These are phyloP conservation scores for Fusarium agapanthi DNA, from an alignment of 2,329 filamentous ascomycete species.

Conservation along the genomic window DNA sequence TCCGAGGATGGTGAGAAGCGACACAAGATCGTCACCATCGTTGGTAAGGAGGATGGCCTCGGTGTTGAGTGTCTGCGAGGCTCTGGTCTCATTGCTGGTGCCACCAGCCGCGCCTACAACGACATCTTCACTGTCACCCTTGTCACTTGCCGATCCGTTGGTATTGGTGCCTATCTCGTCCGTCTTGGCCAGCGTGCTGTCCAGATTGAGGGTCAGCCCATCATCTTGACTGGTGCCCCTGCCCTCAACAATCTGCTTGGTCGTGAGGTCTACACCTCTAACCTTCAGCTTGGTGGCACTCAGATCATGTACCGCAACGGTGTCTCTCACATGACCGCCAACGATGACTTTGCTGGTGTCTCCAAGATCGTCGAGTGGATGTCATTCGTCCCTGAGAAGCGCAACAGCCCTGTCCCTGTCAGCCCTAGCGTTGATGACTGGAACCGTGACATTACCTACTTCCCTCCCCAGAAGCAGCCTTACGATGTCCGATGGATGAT, in stretches of 20 bases:
- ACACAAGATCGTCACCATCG: slow-evolving; percentile 91
- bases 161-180: slow-evolving; percentile 98
- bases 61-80: slow-evolving; percentile 97
- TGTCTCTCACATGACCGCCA: slow-evolving; percentile 98
- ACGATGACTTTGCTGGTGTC: slow-evolving; percentile 97
- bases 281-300: slow-evolving; percentile 98
- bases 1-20: slow-evolving; percentile 87
- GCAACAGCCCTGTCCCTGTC: slow-evolving; percentile 91
- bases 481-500: slow-evolving; percentile 98
- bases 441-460: slow-evolving; percentile 92
- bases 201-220: slow-evolving; percentile 98
- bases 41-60: slow-evolving; percentile 93
- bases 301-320: slow-evolving; percentile 99
- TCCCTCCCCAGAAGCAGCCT: slow-evolving; percentile 80
- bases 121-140: slow-evolving; percentile 99
- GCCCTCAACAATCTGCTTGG: slow-evolving; percentile 98
- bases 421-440: slow-evolving; percentile 84
- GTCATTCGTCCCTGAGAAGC: slow-evolving; percentile 96
- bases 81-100: slow-evolving; percentile 97
- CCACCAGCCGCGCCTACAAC: slow-evolving; percentile 95
- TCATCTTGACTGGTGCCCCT: slow-evolving; percentile 96
- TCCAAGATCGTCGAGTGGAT: slow-evolving; percentile 98
- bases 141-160: slow-evolving; percentile 97
- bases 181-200: slow-evolving; percentile 98
- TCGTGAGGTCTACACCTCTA: slow-evolving; percentile 98